phyloP scores from a whole-genome alignment of 129 eudicot genomes.

The Apium graveolens region DNA sequence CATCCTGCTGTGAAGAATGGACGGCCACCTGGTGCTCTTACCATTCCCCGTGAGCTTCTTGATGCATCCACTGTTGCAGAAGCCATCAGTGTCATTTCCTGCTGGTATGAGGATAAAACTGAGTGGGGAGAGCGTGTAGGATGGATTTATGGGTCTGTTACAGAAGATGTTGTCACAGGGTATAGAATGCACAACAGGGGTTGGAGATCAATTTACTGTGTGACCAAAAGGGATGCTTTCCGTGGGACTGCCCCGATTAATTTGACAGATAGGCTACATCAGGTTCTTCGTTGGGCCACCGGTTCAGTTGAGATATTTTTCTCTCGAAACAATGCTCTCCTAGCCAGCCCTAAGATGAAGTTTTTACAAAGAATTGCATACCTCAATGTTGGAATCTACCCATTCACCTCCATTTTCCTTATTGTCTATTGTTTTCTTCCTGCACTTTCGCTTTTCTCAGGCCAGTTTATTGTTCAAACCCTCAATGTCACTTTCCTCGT shows the following conservation, averaged over 20 bases:
- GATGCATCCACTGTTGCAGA: conserved; percentile 78
- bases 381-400: conserved; percentile 71
- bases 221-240: conserved; percentile 71
- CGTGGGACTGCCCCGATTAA: conserved; percentile 89
- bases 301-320: conserved; percentile 85
- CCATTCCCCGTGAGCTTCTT: conserved; percentile 62
- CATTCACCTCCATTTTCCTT: conserved; percentile 74
- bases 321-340: conserved; percentile 72
- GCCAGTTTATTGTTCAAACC: conserved; percentile 78
- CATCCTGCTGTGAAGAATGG: conserved; percentile 76
- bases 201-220: conserved; percentile 67
- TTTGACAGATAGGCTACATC: conserved; percentile 76
- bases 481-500: conserved; percentile 65
- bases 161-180: conserved; percentile 71
- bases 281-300: conserved; percentile 86
- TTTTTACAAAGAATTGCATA: conserved; percentile 63
- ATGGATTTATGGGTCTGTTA: conserved; percentile 75
- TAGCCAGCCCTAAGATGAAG: conserved; percentile 83
- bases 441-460: conserved; percentile 81
- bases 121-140: conserved; percentile 88
- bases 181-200: conserved; percentile 76
- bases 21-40: conserved; percentile 74
- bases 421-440: conserved; percentile 86
- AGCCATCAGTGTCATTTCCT: conserved; percentile 73
- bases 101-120: conserved; percentile 92